Evolutionary conservation across 305 asterid genomes (phyloP).

Genomic region (Fraxinus floribunda): DNA sequence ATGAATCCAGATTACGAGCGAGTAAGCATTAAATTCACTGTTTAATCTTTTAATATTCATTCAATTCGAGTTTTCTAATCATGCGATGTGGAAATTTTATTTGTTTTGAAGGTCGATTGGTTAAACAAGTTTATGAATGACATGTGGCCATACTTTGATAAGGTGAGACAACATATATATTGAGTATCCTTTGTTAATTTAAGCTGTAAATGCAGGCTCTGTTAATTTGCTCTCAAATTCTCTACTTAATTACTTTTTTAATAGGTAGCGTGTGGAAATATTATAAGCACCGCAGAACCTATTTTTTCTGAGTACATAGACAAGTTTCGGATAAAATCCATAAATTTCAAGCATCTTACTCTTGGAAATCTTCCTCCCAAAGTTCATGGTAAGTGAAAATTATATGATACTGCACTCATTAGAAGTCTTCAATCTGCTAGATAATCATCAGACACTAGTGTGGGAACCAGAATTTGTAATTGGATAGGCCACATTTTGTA

Average conservation of each 20-base stretch:
- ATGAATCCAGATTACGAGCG: constrained; percentile 79
- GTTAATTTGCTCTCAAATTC: constrained; percentile 3
- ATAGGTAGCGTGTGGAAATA: constrained; percentile 62
- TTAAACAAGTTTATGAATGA: constrained; percentile 51
- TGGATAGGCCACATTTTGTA: background rate
- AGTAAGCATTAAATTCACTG: constrained; percentile 32
- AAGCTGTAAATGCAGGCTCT: background rate
- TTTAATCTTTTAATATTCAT: background rate
- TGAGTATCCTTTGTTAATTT: background rate
- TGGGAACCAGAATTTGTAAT: background rate
- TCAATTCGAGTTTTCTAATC: background rate
- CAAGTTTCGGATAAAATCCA: constrained; percentile 47
- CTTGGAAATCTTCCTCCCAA: constrained; percentile 71
- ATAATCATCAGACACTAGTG: background rate
- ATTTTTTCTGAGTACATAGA: constrained; percentile 56
- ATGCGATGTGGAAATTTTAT: background rate
- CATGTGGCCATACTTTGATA: constrained; percentile 76
- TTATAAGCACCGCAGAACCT: constrained; percentile 51
- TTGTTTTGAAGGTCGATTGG: constrained; percentile 67
- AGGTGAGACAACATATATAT: constrained; percentile 38
- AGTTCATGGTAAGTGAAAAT: constrained; percentile 46
- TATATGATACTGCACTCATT: background rate
- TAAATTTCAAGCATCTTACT: constrained; percentile 55
- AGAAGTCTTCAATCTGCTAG: background rate
- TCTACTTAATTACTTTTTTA: constrained; percentile 15